Base-by-base conservation (phyloP, 805 yeast genomes). In the Komagataella pastoris region DNA sequence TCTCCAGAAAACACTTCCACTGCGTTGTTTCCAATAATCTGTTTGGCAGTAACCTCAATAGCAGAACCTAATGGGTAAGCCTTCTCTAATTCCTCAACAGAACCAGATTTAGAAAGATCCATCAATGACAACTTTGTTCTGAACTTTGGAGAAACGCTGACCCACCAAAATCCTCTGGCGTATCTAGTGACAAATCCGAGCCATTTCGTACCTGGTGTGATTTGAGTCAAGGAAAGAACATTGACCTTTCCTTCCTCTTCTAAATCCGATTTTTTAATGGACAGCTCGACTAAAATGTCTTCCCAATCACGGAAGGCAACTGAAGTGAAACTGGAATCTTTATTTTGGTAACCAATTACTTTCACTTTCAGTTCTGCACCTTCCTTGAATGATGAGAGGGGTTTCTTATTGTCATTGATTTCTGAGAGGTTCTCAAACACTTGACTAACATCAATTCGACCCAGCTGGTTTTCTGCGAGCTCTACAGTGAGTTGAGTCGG, bases 341-440 rank as follows among this genome's bases (percentile, higher is more conserved):
- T 77, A 64, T 88, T 91, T 62, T 81, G 89, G 64, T 66, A 80
- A 2, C 97, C 97, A 57, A 88, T 75, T 17, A 90, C 76, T 59
- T 76, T 79, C 24, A 80, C 91, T 24, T 75, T 70, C 23, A 88
- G 53, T 3, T 69, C 63, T 44, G 81, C 77, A 49, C 84, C 91
- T 51, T 69, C 72, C 51, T 75, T 70, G 70, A 82, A 86, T 45
- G 70, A 66, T 1, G 75, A 61, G 47, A 87, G 70, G 36, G 95
- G 95, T 47, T 74, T 69, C 54, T 69, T 72, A 18, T 65, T 64
- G 60, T 87, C 80, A 51, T 72, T 66, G 48, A 89, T 83, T 24
- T 79, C 83, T 2, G 69, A 65, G 54, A 70, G 65, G 0, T 64
- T 57, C 51, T 78, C 80, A 65, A 77, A 85, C 45, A 85, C 69